phyloP scores from a whole-genome alignment of 2,329 filamentous ascomycete genomes.

The Cytospora piceae region DNA sequence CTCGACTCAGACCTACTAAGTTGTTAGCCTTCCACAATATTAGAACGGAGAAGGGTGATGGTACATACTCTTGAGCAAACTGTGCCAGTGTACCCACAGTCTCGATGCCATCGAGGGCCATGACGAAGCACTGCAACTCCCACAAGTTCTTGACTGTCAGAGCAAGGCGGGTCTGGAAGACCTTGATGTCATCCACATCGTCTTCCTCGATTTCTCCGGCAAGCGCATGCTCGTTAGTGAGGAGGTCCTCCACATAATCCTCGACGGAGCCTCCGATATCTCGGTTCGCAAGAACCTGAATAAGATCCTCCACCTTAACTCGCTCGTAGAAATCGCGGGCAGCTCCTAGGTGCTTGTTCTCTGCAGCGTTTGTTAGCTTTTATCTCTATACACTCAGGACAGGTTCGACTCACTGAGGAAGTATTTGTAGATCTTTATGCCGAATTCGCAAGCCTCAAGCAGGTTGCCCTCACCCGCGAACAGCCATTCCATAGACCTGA shows the following conservation, averaged over 20 bases:
- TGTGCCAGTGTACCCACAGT: conserved; percentile 62
- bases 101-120: conserved; percentile 69
- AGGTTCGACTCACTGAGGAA: conserved; percentile 73
- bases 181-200: conserved; percentile 40
- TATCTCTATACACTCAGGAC: conserved; percentile 29
- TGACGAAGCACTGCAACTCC: conserved; percentile 70
- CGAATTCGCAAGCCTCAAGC: conserved; percentile 44
- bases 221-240: conserved; percentile 34
- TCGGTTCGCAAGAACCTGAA: conserved; percentile 46
- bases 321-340: conserved; percentile 57
- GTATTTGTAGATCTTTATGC: conserved; percentile 76
- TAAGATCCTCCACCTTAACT: conserved; percentile 54
- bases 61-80: conserved; percentile 55
- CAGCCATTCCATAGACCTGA: conserved; percentile 85
- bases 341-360: conserved; percentile 55
- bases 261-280: conserved; percentile 46
- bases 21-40: conserved; percentile 36
- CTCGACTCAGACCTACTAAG: conserved; percentile 38
- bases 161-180: conserved; percentile 54
- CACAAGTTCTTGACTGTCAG: conserved; percentile 52
- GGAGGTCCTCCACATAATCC: conserved; percentile 46
- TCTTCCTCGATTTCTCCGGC: conserved; percentile 33
- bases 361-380: conserved; percentile 40
- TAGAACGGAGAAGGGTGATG: no score
- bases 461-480: conserved; percentile 64